Evolutionary conservation across 768 basidiomycete genomes (phyloP).

Genomic region (Naematelia aurantialba): DNA sequence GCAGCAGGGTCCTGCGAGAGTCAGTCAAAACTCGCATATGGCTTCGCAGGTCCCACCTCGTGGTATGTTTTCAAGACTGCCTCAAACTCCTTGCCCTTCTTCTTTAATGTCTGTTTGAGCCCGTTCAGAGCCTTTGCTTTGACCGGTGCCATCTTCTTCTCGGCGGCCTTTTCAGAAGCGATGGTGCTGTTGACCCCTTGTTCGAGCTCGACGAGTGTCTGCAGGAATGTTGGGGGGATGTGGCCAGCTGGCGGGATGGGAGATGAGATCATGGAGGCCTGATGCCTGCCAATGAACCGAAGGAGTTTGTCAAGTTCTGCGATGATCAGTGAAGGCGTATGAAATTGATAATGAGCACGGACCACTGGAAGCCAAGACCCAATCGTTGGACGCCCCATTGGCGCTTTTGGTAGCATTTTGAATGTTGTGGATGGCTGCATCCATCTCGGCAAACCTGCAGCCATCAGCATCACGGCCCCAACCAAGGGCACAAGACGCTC

Average conservation of each 20-base stretch:
- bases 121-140: conserved; percentile 91
- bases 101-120: conserved; percentile 98
- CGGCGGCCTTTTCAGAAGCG: conserved; percentile 82
- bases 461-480: conserved; percentile 2
- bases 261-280: conserved; percentile 68
- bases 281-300: conserved; percentile 79
- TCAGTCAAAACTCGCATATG: not conserved
- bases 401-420: conserved; percentile 81
- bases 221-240: conserved; percentile 57
- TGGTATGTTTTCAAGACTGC: conserved; percentile 71
- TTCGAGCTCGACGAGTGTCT: conserved; percentile 61
- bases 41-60: conserved; percentile 55
- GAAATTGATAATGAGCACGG: conserved; percentile 32
- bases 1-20: conserved; percentile 74
- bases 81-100: conserved; percentile 84
- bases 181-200: conserved; percentile 66
- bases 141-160: conserved; percentile 90
- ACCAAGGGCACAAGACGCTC: conserved; percentile 3
- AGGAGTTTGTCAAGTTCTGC: conserved; percentile 93
- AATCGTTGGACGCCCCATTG: conserved; percentile 66
- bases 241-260: conserved; percentile 79
- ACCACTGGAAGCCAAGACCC: conserved; percentile 88
- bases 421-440: conserved; percentile 81
- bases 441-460: conserved; percentile 76
- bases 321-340: not conserved